Evolutionary conservation across 768 basidiomycete species (phyloP), one percentile per base, ranked within the genome.

Genomic region (Agaricus sinodeliciosus): DNA sequence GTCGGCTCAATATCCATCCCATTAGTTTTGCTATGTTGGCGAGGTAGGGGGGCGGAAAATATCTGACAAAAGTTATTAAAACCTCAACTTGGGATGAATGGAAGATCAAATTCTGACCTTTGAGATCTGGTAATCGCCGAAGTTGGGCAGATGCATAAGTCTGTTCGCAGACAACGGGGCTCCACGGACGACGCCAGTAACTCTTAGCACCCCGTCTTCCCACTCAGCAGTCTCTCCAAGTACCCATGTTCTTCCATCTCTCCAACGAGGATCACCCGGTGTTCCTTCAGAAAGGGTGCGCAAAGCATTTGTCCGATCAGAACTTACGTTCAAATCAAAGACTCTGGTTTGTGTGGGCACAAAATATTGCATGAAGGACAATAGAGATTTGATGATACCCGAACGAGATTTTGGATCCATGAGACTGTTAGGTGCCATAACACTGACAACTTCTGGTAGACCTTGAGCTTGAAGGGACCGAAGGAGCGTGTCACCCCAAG

Each of bases 321-420:
- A 74, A 19, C 74, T 60, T 0, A 69, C 66, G 49, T 81, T 74
- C 43, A 92, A 67, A 67, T 94, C 91, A 62, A 84, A 88, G 0
- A 98, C 76, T 31, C 85, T 78, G 7, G 76, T 70, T 61, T 94
- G 87, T 19, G 78, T 75, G 2, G 95, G 95, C 55, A 90, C 89
- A 67, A 98, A 99, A 69, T 97, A 97, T 58, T 86, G 85, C 53
- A 94, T 84, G 73, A 97, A 99, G 9, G 94, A 96, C 8, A 95
- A 77, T 4, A 97, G 75, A 1, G 93, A 96, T 70, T 91, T 94
- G 51, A 91, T 70, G 43, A 93, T 78, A 15, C 80, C 80, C 1
- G 80, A 61, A 27, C 81, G 81, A 28, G 80, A 70, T 69, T 92
- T 92, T 4, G 70, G 59, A 52, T 85, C 86, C 39, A 81, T 65